Evolutionary conservation across 345 rosid species (phyloP), one percentile per base, ranked within the genome.

Genomic region (Murraya koenigii): DNA sequence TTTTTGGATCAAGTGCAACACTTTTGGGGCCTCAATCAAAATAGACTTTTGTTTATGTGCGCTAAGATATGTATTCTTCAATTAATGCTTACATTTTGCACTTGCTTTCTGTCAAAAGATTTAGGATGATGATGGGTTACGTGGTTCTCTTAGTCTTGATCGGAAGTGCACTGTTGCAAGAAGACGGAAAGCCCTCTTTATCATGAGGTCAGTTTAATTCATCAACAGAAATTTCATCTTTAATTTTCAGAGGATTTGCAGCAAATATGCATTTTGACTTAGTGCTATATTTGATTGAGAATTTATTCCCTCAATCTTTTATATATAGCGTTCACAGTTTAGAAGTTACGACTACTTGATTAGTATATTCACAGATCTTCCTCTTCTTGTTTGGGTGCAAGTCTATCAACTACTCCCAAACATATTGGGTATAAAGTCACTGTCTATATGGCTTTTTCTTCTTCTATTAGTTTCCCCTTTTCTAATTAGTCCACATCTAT

Each of bases 341-440:
- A 64, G 38, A 55, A 71, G 56, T 11, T 56, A 56, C 30, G 7
- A 20, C 13, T 44, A 44, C 1, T 11, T 44, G 11, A 44, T 44
- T 44, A 14, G 49, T 44, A 35, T 64, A 19, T 64, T 19, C 68
- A 20, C 68, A 33, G 23, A 33, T 71, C 61, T 70, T 28, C 41
- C 38, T 54, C 61, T 20, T 35, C 71, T 54, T 49, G 78, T 54
- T 30, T 65, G 71, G 60, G 49, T 44, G 49, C 49, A 3, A 11
- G 49, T 44, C 17, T 23, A 49, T 35, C 33, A 66, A 49, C 65
- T 11, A 75, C 78, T 32, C 78, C 63, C 47, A 64, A 65, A 63
- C 52, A 52, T 54, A 52, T 25, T n/a, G 33, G 25, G 78, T 66
- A 66, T 22, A 17, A 55, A 66, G 78, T 54, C 36, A 33, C 38